Evolutionary conservation across 768 basidiomycete species (phyloP), one percentile per base, ranked within the genome.

Genomic region (Leucosporidium creatinivorum): DNA sequence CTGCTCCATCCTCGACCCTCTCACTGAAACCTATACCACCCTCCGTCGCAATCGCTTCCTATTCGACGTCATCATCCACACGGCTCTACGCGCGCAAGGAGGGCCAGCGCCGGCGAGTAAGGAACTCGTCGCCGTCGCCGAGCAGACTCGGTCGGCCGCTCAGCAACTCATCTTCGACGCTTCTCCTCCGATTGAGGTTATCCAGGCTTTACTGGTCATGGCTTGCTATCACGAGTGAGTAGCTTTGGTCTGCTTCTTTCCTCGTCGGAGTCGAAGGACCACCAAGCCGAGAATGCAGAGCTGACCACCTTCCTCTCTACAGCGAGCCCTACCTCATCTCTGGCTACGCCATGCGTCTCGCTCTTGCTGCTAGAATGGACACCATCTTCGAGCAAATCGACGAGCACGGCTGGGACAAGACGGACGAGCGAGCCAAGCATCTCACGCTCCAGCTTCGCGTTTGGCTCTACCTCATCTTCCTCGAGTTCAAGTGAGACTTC

Each of bases 141-240:
- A 66, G 39, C 59, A 66, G 65, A 66, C 65, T 52, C 39, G 60
- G 13, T 30, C 54, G 48, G 61, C 61, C 39, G 65, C 65, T 8
- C 52, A 39, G 9, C 30, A 61, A 17, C 47, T 30, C 23, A 60
- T 66, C 3, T 66, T 61, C 39, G 65, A 56, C 30, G 31, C 59
- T 55, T 30, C 6, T 21, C 17, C 55, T 61, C 31, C 39, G 8
- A 44, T 44, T 13, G 39, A 44, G 39, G 39, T 44, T 13, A 49
- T 66, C 52, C 54, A 61, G 13, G 65, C 44, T n/a, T 60, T 61
- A 31, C 39, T 44, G 13, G 15, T 44, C 39, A 44, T 44, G 39
- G 39, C 39, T 44, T 44, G 39, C 39, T 44, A 44, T 17, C 39
- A 44, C 39, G 39, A 44, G 39, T 44, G 39, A 44, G 39, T 44